Conservation (phyloP, 1,284 basidiomycete genomes). For the Abortiporus biennis region DNA sequence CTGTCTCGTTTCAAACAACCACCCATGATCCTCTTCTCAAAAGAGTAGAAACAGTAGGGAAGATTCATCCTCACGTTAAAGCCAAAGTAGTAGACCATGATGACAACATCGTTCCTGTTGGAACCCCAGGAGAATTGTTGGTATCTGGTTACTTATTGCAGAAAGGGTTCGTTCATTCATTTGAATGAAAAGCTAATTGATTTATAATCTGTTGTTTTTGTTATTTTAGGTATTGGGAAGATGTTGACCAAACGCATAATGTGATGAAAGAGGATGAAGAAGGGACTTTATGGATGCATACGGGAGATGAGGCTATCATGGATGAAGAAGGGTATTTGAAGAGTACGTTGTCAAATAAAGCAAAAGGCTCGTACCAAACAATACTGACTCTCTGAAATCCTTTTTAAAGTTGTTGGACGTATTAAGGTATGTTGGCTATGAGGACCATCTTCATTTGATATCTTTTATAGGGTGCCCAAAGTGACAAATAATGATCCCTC, state of each 20-base stretch:
- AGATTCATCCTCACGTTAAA: conserved; percentile 67
- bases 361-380: conserved; percentile 5
- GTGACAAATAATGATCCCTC: conserved; percentile 2
- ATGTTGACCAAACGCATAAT: conserved; percentile 61
- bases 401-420: conserved; percentile 79
- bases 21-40: conserved; percentile 62
- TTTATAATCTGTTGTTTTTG: conserved; percentile 6
- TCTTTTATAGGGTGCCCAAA: not conserved
- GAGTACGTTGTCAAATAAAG: conserved; percentile 35
- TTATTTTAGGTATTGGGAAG: conserved; percentile 67
- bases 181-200: conserved; percentile 2
- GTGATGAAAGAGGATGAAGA: conserved; percentile 54
- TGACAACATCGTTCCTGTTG: conserved; percentile 59
- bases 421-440: conserved; percentile 57
- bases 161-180: conserved; percentile 48
- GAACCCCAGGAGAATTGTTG: conserved; percentile 68
- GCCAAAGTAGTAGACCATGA: conserved; percentile 65
- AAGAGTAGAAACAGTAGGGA: conserved; percentile 78
- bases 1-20: conserved; percentile 77
- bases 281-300: conserved; percentile 76
- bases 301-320: conserved; percentile 79
- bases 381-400: conserved; percentile 3
- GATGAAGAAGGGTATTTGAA: conserved; percentile 78
- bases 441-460: not conserved
- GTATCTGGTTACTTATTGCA: conserved; percentile 75